Conservation (phyloP, 2,329 filamentous ascomycete genomes). For the Hypomyces rosellus region DNA sequence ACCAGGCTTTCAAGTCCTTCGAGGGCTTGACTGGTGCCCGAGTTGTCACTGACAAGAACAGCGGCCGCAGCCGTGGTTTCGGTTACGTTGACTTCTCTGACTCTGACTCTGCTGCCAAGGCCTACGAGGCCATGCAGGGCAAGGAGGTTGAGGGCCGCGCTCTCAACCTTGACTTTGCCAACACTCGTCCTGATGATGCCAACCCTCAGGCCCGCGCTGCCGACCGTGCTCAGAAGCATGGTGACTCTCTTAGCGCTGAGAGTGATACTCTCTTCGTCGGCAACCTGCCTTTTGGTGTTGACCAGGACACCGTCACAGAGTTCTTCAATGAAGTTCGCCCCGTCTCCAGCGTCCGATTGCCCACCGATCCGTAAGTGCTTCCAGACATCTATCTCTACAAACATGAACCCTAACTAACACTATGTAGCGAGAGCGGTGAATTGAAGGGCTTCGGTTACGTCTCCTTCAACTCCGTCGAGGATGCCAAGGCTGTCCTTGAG, state of each 20-base stretch:
- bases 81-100: conserved; percentile 85
- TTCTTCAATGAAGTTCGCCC: conserved; percentile 66
- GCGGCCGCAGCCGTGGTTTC: conserved; percentile 82
- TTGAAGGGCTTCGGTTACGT: conserved; percentile 94
- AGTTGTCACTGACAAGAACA: conserved; percentile 76
- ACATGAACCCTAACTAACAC: conserved; percentile 6
- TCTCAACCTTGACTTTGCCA: conserved; percentile 75
- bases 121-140: conserved; percentile 68
- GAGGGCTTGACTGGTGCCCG: conserved; percentile 66
- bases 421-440: conserved; percentile 62
- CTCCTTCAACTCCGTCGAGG: conserved; percentile 73
- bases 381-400: conserved; percentile 21
- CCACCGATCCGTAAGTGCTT: conserved; percentile 64
- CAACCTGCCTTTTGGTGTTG: conserved; percentile 79
- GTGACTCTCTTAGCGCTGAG: conserved; percentile 72
- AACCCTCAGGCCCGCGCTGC: conserved; percentile 50
- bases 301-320: conserved; percentile 67
- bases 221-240: conserved; percentile 63
- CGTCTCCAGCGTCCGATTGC: conserved; percentile 76
- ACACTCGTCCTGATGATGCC: conserved; percentile 53
- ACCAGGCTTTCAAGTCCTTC: conserved; percentile 73
- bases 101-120: conserved; percentile 61
- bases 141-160: conserved; percentile 66
- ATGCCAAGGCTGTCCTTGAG: conserved; percentile 70
- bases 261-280: conserved; percentile 87